Conservation (phyloP, 345 rosid genomes). For the Turritis glabra region DNA sequence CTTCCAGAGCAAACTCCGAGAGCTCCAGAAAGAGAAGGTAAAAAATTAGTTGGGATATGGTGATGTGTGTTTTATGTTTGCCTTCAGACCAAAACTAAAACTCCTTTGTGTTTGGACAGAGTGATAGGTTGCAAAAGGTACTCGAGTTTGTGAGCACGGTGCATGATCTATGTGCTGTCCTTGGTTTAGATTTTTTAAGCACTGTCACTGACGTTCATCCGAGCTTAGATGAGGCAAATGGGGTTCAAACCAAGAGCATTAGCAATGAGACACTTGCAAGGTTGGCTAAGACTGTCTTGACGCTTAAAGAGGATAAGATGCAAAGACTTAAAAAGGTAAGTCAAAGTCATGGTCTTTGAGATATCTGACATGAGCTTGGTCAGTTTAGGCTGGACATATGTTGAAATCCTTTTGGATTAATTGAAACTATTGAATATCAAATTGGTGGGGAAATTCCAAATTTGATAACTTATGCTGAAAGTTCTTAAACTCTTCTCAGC, state of each 20-base stretch:
- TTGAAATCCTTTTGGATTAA: neutral
- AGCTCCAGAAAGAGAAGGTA: conserved; percentile 96
- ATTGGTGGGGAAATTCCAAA: neutral
- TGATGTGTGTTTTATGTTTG: neutral
- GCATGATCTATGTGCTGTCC: conserved; percentile 90
- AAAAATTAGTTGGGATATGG: neutral
- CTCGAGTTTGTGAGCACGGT: conserved; percentile 90
- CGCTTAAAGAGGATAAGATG: conserved; percentile 82
- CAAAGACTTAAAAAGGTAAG: conserved; percentile 83
- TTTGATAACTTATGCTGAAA: neutral
- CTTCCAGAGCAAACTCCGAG: conserved; percentile 74
- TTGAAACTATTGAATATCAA: neutral
- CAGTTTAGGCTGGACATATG: neutral
- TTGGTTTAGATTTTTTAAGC: conserved; percentile 84
- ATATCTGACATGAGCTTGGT: conserved; percentile 2
- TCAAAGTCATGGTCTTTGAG: neutral
- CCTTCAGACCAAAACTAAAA: conserved; percentile 7
- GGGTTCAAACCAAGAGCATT: conserved; percentile 78
- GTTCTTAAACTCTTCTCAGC: neutral
- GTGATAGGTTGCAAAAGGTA: conserved; percentile 88
- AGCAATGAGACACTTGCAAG: conserved; percentile 85
- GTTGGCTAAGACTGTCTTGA: conserved; percentile 76
- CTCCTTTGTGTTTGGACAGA: conserved; percentile 47
- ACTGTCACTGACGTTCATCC: conserved; percentile 91
- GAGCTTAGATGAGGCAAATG: conserved; percentile 74